Evolutionary conservation across 352 stramenopile genomes (phyloP).

Genomic region (Globisporangium parvum): DNA sequence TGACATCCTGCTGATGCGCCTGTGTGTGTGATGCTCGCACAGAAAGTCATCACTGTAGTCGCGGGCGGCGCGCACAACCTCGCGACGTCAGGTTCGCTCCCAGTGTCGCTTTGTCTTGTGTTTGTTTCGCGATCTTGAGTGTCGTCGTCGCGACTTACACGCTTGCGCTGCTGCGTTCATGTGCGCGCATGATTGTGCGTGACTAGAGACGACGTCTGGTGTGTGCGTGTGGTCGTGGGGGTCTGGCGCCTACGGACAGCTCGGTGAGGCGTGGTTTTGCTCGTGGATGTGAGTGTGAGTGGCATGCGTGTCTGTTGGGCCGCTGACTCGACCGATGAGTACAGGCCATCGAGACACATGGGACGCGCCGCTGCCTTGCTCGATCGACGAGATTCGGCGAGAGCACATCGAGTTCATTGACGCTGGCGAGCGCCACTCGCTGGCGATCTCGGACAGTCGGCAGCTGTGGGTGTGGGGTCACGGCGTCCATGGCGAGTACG

Average conservation of each 20-base stretch:
- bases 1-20: neutral
- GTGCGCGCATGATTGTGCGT: no score
- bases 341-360: slow-evolving; percentile 69
- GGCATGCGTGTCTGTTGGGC: neutral
- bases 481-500: slow-evolving; percentile 50
- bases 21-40: neutral
- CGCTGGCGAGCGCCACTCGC: slow-evolving; percentile 57
- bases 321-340: neutral
- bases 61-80: slow-evolving; percentile 63
- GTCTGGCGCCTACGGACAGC: slow-evolving; percentile 47
- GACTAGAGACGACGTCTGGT: slow-evolving; percentile 44
- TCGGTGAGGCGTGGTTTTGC: slow-evolving; percentile 24
- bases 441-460: slow-evolving; percentile 54
- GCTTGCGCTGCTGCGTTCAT: neutral
- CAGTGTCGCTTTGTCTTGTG: neutral
- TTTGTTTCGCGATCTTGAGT: neutral
- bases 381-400: slow-evolving; percentile 58
- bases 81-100: slow-evolving; percentile 41
- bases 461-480: slow-evolving; percentile 76
- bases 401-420: slow-evolving; percentile 58
- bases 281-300: neutral
- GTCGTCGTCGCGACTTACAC: neutral
- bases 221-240: slow-evolving; percentile 76
- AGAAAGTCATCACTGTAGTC: slow-evolving; percentile 67
- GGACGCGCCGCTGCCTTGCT: slow-evolving; percentile 47